A percentile compares a stretch with the other conserved stretches of the same genome.
phyloP scores from a whole-genome alignment of 192 early-diverging fungal genomes.

The Mycoemilia scoparia region DNA sequence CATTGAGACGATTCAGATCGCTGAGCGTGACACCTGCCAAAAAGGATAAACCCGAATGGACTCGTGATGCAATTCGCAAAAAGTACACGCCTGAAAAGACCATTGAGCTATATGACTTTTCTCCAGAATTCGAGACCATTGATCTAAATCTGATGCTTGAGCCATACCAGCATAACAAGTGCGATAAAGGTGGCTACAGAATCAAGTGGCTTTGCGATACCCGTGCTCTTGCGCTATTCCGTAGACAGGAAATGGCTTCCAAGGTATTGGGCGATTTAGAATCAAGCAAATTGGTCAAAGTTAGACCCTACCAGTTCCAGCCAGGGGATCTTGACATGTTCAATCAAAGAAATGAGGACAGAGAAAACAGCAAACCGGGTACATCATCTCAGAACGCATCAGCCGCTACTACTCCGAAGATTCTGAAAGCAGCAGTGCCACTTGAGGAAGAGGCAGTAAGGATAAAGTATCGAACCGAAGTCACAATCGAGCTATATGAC shows the following conservation, averaged over 20 bases:
- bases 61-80: constrained; percentile 26
- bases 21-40: constrained; percentile 27
- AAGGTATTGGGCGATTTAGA: constrained; percentile 23
- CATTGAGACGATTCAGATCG: constrained; percentile 22
- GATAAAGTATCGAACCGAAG: constrained; percentile 30
- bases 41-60: constrained; percentile 27
- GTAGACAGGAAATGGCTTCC: constrained; percentile 27
- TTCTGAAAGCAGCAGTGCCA: constrained; percentile 11
- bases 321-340: constrained; percentile 17
- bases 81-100: constrained; percentile 31
- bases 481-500: constrained; percentile 29
- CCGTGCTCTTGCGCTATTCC: constrained; percentile 29
- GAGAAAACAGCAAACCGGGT: constrained; percentile 5
- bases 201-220: constrained; percentile 34
- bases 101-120: constrained; percentile 26
- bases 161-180: constrained; percentile 31
- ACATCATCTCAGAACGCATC: constrained; percentile 2
- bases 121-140: constrained; percentile 28
- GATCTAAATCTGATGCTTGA: constrained; percentile 33
- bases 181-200: constrained; percentile 29
- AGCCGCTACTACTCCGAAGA: constrained; percentile 4
- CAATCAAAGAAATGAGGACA: constrained; percentile 25
- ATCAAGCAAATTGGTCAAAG: constrained; percentile 18
- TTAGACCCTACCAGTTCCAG: constrained; percentile 20
- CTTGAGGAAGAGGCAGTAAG: too few species aligned